Evolutionary conservation across 805 yeast species (phyloP).

Genomic region (Osmozyma mogii): DNA sequence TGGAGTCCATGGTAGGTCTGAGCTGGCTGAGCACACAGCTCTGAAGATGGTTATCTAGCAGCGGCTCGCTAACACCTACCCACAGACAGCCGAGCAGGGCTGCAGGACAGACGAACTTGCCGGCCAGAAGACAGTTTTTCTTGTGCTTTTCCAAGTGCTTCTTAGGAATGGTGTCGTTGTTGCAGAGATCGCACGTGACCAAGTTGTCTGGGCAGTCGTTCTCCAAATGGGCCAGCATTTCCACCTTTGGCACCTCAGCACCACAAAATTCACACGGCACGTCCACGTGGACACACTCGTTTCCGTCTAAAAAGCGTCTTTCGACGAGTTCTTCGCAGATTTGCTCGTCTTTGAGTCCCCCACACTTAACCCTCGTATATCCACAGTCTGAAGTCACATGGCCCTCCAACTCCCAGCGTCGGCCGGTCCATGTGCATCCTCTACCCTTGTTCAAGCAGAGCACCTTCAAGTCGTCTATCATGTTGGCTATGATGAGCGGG

Average conservation of each 20-base stretch:
- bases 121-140: conserved; percentile 32
- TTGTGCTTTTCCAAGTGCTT: conserved; percentile 33
- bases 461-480: conserved; percentile 54
- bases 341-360: conserved; percentile 13
- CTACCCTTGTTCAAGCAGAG: conserved; percentile 42
- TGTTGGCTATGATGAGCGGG: conserved; percentile 46
- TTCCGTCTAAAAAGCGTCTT: background rate
- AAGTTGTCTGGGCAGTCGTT: no score
- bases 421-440: conserved; percentile 52
- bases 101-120: conserved; percentile 40
- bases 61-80: conserved; percentile 29
- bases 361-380: conserved; percentile 28
- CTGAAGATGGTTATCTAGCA: conserved; percentile 28
- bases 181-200: conserved; percentile 33
- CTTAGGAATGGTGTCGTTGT: conserved; percentile 32
- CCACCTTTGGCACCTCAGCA: no score
- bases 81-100: conserved; percentile 42
- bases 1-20: conserved; percentile 18
- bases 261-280: background rate
- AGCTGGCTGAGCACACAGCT: conserved; percentile 24
- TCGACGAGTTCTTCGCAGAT: background rate
- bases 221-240: no score
- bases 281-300: background rate
- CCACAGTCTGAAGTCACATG: conserved; percentile 37
- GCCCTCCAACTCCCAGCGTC: conserved; percentile 48